Base-by-base conservation (phyloP, 768 basidiomycete genomes). In the Russula abietina region DNA sequence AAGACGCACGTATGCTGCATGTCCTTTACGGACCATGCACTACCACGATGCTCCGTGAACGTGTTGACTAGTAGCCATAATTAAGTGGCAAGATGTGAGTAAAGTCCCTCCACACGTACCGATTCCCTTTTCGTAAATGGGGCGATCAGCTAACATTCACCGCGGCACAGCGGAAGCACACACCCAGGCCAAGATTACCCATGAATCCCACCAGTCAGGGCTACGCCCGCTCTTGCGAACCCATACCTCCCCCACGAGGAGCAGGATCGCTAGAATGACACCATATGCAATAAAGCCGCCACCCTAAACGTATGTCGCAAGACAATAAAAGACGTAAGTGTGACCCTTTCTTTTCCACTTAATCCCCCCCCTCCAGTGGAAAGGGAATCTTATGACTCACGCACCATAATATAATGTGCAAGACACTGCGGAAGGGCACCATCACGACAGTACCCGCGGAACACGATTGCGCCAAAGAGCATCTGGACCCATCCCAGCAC, bases 201-300 rank as follows among this genome's bases (percentile, higher is more conserved):
- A 86, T 14, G 89, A 91, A 73, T 92, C 89, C 82, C 87, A 91
- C 81, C 84, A 91, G 69, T 91, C 89, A n/a, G 88, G 88, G 69
- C 87, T 89, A 51, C 81, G 80, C 28, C 86, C 85, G 57, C 80
- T 88, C 36, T 83, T 77, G 59, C 83, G 79, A 10, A 89, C 75
- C 91, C 91, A 96, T 6, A 76, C 78, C 67, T 92, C 89, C 0
- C 93, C 93, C 6, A 85, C 81, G 10, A 89, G 76, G 10, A 94
- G 75, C 67, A 93, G 75, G 52, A 96, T 82, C 4, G 87, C 82
- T 82, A 96, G 85, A 58, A 95, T 83, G 16, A 82, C 79, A 1
- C 84, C 93, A 70, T 97, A 96, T 0, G 84, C 93, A 66, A 94
- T 90, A 71, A 97, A 97, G 0, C 88, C 91, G 60, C 89, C 87